Percentiles rank a stretch among this genome's conserved stretches.
Evolutionary conservation across 2,329 filamentous ascomycete genomes (phyloP).

Genomic region (Sclerotinia borealis): DNA sequence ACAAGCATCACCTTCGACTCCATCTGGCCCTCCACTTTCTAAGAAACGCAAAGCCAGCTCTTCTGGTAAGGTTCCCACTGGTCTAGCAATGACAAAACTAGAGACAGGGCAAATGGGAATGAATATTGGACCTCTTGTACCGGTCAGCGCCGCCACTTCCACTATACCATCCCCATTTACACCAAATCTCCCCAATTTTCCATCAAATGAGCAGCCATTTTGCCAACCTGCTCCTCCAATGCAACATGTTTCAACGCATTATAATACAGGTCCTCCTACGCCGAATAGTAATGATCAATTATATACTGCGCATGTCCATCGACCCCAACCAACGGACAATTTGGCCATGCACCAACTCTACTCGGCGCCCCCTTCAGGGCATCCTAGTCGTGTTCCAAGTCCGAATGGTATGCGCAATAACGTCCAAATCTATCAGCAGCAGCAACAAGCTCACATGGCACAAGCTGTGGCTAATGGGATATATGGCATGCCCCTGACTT

Average conservation of each 20-base stretch:
- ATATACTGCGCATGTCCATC: slow-evolving; percentile 49
- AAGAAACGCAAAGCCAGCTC: slow-evolving; percentile 81
- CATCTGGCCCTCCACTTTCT: slow-evolving; percentile 59
- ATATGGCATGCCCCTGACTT: slow-evolving; percentile 44
- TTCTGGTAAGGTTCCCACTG: slow-evolving; percentile 62
- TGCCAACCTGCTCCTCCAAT: slow-evolving; percentile 18
- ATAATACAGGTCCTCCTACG: slow-evolving; percentile 56
- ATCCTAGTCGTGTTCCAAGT: slow-evolving; percentile 72
- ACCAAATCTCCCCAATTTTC: slow-evolving; percentile 41
- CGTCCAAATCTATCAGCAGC: slow-evolving; percentile 39
- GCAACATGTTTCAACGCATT: slow-evolving; percentile 37
- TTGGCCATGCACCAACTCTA: slow-evolving; percentile 58
- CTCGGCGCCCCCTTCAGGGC: slow-evolving; percentile 65
- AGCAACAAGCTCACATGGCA: slow-evolving; percentile 38
- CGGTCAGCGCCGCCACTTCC: slow-evolving; percentile 32
- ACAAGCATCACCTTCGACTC: slow-evolving; percentile 60
- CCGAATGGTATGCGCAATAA: slow-evolving; percentile 51
- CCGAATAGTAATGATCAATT: slow-evolving; percentile 59
- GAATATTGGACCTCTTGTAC: slow-evolving; percentile 33
- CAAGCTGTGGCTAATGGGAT: slow-evolving; percentile 44
- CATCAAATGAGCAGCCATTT: slow-evolving; percentile 32
- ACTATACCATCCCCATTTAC: slow-evolving; percentile 49
- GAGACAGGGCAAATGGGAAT: slow-evolving; percentile 46
- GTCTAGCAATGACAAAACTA: slow-evolving; percentile 75
- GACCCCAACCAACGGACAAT: slow-evolving; percentile 60